phyloP scores from a whole-genome alignment of 2,329 filamentous ascomycete species.

The Colletotrichum kahawae region DNA sequence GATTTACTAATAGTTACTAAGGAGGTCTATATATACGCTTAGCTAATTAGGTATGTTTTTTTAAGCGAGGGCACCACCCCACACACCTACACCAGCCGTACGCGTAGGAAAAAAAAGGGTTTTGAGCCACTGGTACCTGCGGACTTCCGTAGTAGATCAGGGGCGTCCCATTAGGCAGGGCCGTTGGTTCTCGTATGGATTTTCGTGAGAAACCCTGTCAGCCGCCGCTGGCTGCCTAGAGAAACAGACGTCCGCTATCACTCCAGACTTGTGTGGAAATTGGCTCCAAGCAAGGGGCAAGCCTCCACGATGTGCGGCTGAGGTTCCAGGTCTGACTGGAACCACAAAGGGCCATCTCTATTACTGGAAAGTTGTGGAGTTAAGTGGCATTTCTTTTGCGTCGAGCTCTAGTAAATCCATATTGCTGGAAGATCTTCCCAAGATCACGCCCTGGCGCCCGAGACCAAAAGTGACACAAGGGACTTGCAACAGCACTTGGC shows the following conservation, averaged over 20 bases:
- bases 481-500: background rate
- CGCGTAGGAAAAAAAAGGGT: no score
- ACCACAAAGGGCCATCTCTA: background rate
- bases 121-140: no score
- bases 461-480: background rate
- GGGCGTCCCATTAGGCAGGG: background rate
- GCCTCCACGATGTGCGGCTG: background rate
- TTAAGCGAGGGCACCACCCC: no score
- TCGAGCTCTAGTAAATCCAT: background rate
- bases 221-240: conserved; percentile 8
- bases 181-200: background rate
- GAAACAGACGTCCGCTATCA: background rate
- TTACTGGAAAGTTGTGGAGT: background rate
- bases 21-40: no score
- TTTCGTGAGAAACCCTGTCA: background rate
- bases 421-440: background rate
- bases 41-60: no score
- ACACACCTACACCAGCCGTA: no score
- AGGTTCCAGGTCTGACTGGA: background rate
- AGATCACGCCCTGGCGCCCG: background rate
- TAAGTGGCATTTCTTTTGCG: background rate
- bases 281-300: background rate
- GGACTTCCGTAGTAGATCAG: no score
- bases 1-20: no score
- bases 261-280: background rate